phyloP scores from a whole-genome alignment of 768 basidiomycete genomes.

The Mycena amicta region DNA sequence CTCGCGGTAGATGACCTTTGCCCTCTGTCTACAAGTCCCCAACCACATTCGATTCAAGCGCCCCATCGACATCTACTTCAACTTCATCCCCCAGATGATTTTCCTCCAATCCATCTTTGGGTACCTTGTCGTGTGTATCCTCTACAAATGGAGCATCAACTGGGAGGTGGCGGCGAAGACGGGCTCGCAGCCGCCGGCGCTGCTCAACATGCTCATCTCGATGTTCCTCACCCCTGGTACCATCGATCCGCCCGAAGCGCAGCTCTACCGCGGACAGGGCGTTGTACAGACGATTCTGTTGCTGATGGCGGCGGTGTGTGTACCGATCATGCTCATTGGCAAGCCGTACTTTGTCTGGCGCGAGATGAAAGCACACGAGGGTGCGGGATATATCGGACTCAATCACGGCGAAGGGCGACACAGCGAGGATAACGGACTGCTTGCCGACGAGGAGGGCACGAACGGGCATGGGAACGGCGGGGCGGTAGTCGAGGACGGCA shows the following conservation, averaged over 20 bases:
- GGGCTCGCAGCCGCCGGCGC: constrained; percentile 74
- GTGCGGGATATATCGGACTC: constrained; percentile 81
- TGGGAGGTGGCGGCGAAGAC: constrained; percentile 85
- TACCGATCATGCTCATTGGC: constrained; percentile 90
- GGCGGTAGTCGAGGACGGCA: constrained; percentile 70
- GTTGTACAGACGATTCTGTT: constrained; percentile 80
- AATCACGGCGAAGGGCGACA: constrained; percentile 60
- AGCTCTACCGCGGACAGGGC: constrained; percentile 88
- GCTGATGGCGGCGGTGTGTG: constrained; percentile 78
- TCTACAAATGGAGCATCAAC: constrained; percentile 97
- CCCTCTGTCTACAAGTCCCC: constrained; percentile 91
- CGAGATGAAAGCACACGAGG: constrained; percentile 83
- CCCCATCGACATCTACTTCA: constrained; percentile 82
- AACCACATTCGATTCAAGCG: constrained; percentile 96
- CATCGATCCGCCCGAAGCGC: constrained; percentile 63
- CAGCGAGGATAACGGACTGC: constrained; percentile 63
- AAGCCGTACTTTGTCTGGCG: constrained; percentile 93
- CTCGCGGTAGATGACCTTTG: constrained; percentile 88
- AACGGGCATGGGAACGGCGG: constrained; percentile 48
- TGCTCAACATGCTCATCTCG: constrained; percentile 93
- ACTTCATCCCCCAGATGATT: constrained; percentile 96
- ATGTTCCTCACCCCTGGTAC: constrained; percentile 94
- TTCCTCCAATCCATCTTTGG: constrained; percentile 99
- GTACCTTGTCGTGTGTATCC: constrained; percentile 89
- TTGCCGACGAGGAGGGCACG: constrained; percentile 78